Evolutionary conservation across 768 basidiomycete species (phyloP).

Genomic region (Phylloporus arenicola): DNA sequence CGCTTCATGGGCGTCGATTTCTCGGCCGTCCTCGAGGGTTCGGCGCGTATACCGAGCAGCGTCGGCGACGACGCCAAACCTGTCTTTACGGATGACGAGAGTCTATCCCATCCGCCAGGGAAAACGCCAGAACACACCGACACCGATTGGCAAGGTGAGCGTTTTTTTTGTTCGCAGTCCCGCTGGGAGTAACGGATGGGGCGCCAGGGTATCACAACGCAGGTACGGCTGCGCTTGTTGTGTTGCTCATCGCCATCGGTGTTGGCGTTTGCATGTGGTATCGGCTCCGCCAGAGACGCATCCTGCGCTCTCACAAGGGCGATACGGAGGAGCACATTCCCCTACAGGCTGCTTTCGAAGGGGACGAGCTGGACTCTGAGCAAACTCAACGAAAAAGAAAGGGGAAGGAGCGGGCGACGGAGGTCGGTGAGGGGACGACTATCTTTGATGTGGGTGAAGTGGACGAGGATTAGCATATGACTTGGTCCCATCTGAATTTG

Average conservation of each 20-base stretch:
- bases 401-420: slow-evolving; percentile 44
- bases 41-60: slow-evolving; percentile 74
- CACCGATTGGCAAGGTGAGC: slow-evolving; percentile 85
- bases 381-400: slow-evolving; percentile 33
- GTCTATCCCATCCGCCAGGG: slow-evolving; percentile 31
- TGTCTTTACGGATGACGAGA: slow-evolving; percentile 45
- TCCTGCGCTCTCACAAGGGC: slow-evolving; percentile 18
- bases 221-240: slow-evolving; percentile 79
- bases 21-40: slow-evolving; percentile 69
- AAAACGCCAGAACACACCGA: slow-evolving; percentile 75
- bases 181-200: neutral
- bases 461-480: slow-evolving; percentile 36
- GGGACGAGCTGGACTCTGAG: slow-evolving; percentile 39
- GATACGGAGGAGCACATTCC: slow-evolving; percentile 50
- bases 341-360: slow-evolving; percentile 38
- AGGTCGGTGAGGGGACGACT: slow-evolving; percentile 30
- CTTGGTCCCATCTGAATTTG: too few species aligned
- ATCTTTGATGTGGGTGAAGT: slow-evolving; percentile 55
- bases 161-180: neutral
- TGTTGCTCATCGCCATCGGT: slow-evolving; percentile 62
- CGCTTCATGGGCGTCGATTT: slow-evolving; percentile 96
- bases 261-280: slow-evolving; percentile 80
- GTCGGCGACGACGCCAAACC: slow-evolving; percentile 74
- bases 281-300: slow-evolving; percentile 35
- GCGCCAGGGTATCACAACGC: slow-evolving; percentile 87